phyloP scores from a whole-genome alignment of 2,329 filamentous ascomycete genomes.

The Penicillium sp. region DNA sequence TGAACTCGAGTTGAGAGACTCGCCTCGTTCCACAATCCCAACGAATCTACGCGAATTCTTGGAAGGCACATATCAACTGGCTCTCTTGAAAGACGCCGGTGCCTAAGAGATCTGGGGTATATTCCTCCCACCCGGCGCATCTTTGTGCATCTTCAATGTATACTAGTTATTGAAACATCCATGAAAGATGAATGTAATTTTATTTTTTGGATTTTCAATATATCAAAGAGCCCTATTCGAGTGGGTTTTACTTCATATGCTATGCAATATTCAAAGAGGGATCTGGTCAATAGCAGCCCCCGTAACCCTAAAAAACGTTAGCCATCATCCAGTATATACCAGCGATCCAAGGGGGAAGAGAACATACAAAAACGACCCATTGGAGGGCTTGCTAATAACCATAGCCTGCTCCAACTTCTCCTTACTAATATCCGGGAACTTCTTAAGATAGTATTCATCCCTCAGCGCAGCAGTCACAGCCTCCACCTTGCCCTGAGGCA shows the following conservation, averaged over 20 bases:
- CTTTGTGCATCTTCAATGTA: not conserved
- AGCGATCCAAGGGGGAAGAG: not conserved
- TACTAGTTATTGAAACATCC: not conserved
- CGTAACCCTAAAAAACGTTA: constrained; percentile 32
- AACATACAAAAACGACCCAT: constrained; percentile 44
- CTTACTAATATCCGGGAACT: constrained; percentile 63
- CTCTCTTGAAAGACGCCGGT: not conserved
- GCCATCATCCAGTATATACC: not conserved
- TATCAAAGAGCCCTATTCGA: not conserved
- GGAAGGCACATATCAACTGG: not conserved
- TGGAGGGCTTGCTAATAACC: constrained; percentile 76
- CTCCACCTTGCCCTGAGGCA: constrained; percentile 77
- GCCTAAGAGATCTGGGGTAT: not conserved
- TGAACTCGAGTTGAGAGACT: not conserved
- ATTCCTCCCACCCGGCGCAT: not conserved
- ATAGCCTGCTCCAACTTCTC: constrained; percentile 77
- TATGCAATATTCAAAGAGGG: constrained; percentile 24
- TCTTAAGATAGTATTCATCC: constrained; percentile 76
- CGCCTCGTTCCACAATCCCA: not conserved
- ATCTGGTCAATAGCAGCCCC: constrained; percentile 39
- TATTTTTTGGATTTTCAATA: not conserved
- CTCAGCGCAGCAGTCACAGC: constrained; percentile 74
- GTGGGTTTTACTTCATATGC: not conserved
- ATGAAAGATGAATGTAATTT: not conserved
- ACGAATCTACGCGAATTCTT: not conserved